Conservation (phyloP, 2,329 filamentous ascomycete species). For the Aspergillus costaricaensis region DNA sequence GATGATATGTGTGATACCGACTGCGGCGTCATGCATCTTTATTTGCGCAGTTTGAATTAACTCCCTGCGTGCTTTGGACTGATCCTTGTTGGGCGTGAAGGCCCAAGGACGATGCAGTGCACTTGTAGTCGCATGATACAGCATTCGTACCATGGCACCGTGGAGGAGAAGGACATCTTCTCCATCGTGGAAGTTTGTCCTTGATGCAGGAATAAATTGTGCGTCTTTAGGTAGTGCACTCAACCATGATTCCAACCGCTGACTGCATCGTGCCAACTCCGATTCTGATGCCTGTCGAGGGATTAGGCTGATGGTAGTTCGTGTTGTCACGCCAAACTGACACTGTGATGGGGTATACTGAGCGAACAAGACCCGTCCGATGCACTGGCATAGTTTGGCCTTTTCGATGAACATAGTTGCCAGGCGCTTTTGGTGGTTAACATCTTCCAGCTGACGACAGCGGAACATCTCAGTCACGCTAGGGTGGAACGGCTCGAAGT, state of each 20-base stretch:
- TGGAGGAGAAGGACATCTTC: slow-evolving; percentile 62
- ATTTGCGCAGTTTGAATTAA: slow-evolving; percentile 72
- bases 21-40: slow-evolving; percentile 78
- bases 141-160: slow-evolving; percentile 82
- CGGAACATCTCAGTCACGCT: slow-evolving; percentile 64
- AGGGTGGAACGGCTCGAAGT: slow-evolving; percentile 67
- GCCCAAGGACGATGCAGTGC: slow-evolving; percentile 85
- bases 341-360: slow-evolving; percentile 86
- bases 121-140: slow-evolving; percentile 86
- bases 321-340: slow-evolving; percentile 67
- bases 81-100: slow-evolving; percentile 59
- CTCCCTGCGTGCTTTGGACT: slow-evolving; percentile 48
- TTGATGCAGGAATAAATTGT: slow-evolving; percentile 64
- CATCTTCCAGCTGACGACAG: slow-evolving; percentile 69
- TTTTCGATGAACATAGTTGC: slow-evolving; percentile 86
- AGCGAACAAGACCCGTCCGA: slow-evolving; percentile 79
- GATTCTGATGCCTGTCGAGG: slow-evolving; percentile 80
- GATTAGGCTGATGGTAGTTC: slow-evolving; percentile 76
- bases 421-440: slow-evolving; percentile 71
- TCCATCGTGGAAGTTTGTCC: slow-evolving; percentile 58
- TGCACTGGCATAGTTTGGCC: slow-evolving; percentile 79
- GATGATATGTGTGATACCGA: slow-evolving; percentile 77
- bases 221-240: slow-evolving; percentile 69
- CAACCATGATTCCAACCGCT: slow-evolving; percentile 74
- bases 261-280: slow-evolving; percentile 72